These are phyloP conservation scores for Schwanniomyces occidentalis DNA, from an alignment of 805 yeast genomes.

Conservation along the genomic window DNA sequence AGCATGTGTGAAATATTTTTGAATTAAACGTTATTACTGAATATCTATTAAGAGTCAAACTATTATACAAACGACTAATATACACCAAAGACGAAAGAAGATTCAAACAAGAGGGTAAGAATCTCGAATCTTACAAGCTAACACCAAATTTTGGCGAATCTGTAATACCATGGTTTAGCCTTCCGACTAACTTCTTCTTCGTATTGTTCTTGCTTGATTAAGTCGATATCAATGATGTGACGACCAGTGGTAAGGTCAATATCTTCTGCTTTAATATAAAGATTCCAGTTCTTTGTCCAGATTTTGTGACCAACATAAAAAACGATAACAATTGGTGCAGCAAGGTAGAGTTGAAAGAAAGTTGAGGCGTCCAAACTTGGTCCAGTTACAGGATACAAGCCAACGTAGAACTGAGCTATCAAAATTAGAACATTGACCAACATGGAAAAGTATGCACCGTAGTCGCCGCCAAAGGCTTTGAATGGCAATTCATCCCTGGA, in stretches of 20 bases:
- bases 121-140: no score
- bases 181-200: constrained; percentile 27
- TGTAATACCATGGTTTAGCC: constrained; percentile 4
- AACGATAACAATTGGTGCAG: constrained; percentile 30
- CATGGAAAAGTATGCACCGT: constrained; percentile 49
- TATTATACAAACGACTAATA: no score
- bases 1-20: no score
- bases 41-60: no score
- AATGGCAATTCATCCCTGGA: constrained; percentile 55
- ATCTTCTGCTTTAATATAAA: constrained; percentile 31
- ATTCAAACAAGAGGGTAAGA: no score
- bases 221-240: constrained; percentile 35
- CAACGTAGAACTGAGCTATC: constrained; percentile 32
- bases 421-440: constrained; percentile 46
- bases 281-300: constrained; percentile 13
- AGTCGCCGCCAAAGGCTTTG: constrained; percentile 50
- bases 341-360: constrained; percentile 41
- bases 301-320: constrained; percentile 43
- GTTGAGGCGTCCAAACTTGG: constrained; percentile 26
- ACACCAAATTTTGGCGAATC: constrained; percentile 2
- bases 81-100: no score
- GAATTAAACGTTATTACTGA: no score
- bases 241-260: constrained; percentile 46
- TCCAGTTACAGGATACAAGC: constrained; percentile 49
- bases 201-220: constrained; percentile 41